These are phyloP conservation scores for Polytrichum formosum DNA, from an alignment of 225 moss, liverwort and hornwort genomes.

Conservation along the genomic window DNA sequence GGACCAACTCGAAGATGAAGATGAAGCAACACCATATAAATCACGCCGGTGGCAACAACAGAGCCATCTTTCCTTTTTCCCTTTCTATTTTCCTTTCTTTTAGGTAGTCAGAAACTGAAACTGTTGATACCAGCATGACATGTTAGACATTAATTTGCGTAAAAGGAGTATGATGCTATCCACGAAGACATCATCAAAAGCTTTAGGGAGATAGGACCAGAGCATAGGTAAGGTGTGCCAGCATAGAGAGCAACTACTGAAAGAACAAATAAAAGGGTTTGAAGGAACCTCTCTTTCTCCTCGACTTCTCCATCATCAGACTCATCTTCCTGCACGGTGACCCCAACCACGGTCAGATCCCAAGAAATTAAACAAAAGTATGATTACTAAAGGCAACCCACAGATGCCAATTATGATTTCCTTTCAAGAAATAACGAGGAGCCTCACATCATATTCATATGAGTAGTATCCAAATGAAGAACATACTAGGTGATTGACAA, in stretches of 20 bases:
- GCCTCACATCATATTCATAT: too few species aligned
- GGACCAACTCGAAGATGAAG: too few species aligned
- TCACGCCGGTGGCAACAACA: too few species aligned
- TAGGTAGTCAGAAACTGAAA: too few species aligned
- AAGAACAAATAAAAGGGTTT: not conserved
- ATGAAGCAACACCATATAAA: too few species aligned
- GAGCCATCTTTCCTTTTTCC: too few species aligned
- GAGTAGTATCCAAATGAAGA: too few species aligned
- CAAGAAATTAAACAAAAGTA: not conserved
- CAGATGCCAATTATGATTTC: not conserved
- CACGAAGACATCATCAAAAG: not conserved
- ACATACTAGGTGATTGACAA: too few species aligned
- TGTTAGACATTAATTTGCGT: too few species aligned
- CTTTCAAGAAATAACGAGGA: too few species aligned
- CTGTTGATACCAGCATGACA: too few species aligned
- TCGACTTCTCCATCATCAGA: constrained; percentile 75
- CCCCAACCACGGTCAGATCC: constrained; percentile 27
- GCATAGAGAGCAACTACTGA: not conserved
- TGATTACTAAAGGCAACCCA: not conserved
- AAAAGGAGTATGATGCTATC: not conserved
- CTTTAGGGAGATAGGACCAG: not conserved
- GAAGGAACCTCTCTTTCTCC: constrained; percentile 61
- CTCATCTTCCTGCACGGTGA: constrained; percentile 59
- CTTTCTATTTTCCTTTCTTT: too few species aligned
- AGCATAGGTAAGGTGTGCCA: not conserved